These are phyloP conservation scores for Epichloe aotearoae DNA, from an alignment of 2,329 filamentous ascomycete genomes.

Conservation along the genomic window DNA sequence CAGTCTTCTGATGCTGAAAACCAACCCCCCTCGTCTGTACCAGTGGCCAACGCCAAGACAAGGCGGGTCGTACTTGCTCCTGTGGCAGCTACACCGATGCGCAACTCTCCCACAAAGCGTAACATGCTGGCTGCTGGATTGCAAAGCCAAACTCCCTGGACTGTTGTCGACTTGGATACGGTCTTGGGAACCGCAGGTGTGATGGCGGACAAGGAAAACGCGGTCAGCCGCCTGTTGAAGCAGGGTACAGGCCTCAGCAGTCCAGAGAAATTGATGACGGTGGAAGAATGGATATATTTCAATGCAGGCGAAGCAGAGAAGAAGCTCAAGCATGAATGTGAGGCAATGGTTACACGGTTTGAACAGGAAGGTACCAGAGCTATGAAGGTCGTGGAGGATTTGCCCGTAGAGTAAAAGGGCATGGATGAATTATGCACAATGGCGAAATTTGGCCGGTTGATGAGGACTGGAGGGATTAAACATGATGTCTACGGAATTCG, in stretches of 20 bases:
- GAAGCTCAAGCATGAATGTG: constrained; percentile 67
- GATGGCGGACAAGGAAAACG: constrained; percentile 38
- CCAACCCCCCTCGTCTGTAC: constrained; percentile 55
- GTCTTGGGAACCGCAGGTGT: constrained; percentile 41
- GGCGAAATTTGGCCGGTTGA: not conserved
- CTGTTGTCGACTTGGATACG: constrained; percentile 59
- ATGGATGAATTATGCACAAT: not conserved
- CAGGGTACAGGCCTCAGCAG: constrained; percentile 51
- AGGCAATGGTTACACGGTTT: constrained; percentile 68
- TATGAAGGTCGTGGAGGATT: constrained; percentile 61
- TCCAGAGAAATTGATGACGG: constrained; percentile 77
- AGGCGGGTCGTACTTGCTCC: constrained; percentile 35
- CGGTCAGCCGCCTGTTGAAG: constrained; percentile 34
- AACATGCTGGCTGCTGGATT: constrained; percentile 41
- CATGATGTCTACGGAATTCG: not conserved
- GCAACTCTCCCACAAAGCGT: constrained; percentile 48
- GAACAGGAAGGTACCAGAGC: constrained; percentile 72
- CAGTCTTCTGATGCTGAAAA: constrained; percentile 75
- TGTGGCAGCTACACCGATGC: constrained; percentile 32
- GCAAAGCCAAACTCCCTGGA: constrained; percentile 53
- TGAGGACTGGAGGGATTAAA: not conserved
- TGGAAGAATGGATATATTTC: constrained; percentile 82
- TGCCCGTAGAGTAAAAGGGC: constrained; percentile 38
- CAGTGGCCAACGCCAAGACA: constrained; percentile 30
- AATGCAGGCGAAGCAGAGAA: constrained; percentile 72